These are phyloP conservation scores for Phlebiopsis gigantea DNA, from an alignment of 768 basidiomycete species.

Conservation along the genomic window DNA sequence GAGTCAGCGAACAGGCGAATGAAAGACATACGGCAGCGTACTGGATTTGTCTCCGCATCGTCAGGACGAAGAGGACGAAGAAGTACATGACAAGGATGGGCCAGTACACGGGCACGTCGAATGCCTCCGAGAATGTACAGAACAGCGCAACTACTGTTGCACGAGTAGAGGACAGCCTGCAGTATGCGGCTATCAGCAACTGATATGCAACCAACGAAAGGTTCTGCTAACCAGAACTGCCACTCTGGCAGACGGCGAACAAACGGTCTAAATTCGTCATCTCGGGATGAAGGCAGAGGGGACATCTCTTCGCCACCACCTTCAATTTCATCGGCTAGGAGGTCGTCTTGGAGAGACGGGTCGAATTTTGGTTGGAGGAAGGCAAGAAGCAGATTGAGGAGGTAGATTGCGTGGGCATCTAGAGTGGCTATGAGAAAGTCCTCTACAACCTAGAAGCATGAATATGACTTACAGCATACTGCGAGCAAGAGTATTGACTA, in stretches of 20 bases:
- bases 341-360: slow-evolving; percentile 89
- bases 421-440: not conserved
- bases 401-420: slow-evolving; percentile 93
- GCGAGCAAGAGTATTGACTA: not conserved
- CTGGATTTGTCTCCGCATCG: slow-evolving; percentile 96
- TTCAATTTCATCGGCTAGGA: slow-evolving; percentile 92
- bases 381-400: slow-evolving; percentile 92
- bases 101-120: slow-evolving; percentile 99
- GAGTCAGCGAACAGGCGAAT: slow-evolving; percentile 1
- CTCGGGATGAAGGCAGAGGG: slow-evolving; percentile 59
- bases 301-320: slow-evolving; percentile 67
- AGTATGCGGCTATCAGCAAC: not conserved
- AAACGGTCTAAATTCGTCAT: slow-evolving; percentile 97
- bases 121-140: slow-evolving; percentile 77
- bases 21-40: slow-evolving; percentile 37
- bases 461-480: slow-evolving; percentile 9
- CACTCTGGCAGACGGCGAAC: slow-evolving; percentile 93
- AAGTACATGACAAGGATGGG: slow-evolving; percentile 98
- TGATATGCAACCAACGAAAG: not conserved
- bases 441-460: not conserved
- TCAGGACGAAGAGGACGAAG: slow-evolving; percentile 88
- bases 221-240: slow-evolving; percentile 76
- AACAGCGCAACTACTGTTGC: slow-evolving; percentile 79
- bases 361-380: slow-evolving; percentile 99
- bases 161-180: slow-evolving; percentile 86